Base-by-base conservation (phyloP, 768 basidiomycete genomes). In the Naganishia friedmannii region DNA sequence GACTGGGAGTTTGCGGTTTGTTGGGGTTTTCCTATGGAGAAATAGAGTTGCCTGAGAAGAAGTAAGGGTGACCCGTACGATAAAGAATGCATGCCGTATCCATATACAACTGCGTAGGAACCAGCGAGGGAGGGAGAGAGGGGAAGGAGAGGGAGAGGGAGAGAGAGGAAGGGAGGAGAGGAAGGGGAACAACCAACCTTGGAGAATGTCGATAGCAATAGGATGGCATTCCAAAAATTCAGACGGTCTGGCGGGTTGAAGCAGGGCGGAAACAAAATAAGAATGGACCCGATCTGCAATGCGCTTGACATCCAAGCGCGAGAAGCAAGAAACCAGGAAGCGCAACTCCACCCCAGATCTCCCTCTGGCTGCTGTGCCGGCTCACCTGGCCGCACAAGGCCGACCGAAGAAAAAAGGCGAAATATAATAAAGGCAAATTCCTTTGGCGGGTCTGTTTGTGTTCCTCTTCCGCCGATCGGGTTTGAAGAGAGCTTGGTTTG, bases 81-180 rank as follows among this genome's bases (percentile, higher is more conserved):
- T 51, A 51, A 26, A 51, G n/a, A 37, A 21, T 51, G 15, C 60
- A 45, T 63, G 39, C 12, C 37, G 60, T 34, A 26, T 15, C 39
- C 26, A 51, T 45, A 6, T 63, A 63, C 60, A 63, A 34, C 23
- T 63, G 39, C 39, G 37, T 28, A 23, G 39, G 29, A 34, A 3
- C 60, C 57, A 37, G 23, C 21, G 67, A 39, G 31, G 21, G 53
- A 56, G 60, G 34, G 45, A 51, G 42, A 51, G 58, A 57, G 53
- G 42, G 57, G 46, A 70, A 55, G 46, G 51, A 37, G 51, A 32
- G 60, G 55, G 34, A 57, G 55, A 42, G 60, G 31, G 23, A 42
- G 37, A 12, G 53, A 39, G 56, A n/a, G n/a, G n/a, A n/a, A n/a
- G 67, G 46, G 55, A 45, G 39, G 54, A 29, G 19, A 51, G 42